phyloP scores from a whole-genome alignment of 2,329 filamentous ascomycete species.

The Aspergillus hiratsukae region DNA sequence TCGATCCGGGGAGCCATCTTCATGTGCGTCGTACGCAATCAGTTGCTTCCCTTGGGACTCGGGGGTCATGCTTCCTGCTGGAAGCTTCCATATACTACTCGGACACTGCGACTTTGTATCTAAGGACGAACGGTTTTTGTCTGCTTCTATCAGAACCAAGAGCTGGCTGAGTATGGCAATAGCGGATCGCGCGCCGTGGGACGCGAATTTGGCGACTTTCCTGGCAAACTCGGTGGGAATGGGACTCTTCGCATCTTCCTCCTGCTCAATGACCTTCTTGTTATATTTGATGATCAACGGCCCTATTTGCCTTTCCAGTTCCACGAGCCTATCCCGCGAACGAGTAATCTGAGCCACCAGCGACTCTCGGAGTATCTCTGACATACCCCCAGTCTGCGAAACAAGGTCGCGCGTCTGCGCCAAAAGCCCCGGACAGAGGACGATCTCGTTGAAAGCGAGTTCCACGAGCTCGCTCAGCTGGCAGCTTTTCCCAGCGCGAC shows the following conservation, averaged over 20 bases:
- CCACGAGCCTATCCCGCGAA: conserved; percentile 7
- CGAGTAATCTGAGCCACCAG: conserved; percentile 8
- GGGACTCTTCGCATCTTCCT: conserved; percentile 1
- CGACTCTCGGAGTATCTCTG: background rate
- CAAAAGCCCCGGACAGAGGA: conserved; percentile 16
- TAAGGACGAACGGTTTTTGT: conserved; percentile 1
- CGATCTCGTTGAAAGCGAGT: conserved; percentile 16
- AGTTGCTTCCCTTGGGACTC: background rate
- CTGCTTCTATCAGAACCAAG: conserved; percentile 9
- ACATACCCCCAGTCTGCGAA: background rate
- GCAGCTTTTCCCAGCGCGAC: conserved; percentile 8
- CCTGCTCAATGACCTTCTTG: background rate
- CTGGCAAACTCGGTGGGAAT: conserved; percentile 3
- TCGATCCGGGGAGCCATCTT: conserved; percentile 5
- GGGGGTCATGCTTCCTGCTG: background rate
- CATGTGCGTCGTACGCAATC: background rate
- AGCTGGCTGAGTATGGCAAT: conserved; percentile 16
- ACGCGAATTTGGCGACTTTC: conserved; percentile 1
- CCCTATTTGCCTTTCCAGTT: conserved; percentile 7
- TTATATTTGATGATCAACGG: background rate
- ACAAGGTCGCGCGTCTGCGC: conserved; percentile 11
- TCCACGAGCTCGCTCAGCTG: conserved; percentile 15
- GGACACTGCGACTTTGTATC: background rate
- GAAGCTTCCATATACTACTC: background rate
- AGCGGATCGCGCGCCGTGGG: conserved; percentile 11